Base-by-base conservation (phyloP, 2,329 filamentous ascomycete genomes). In the Colletotrichum trifolii region DNA sequence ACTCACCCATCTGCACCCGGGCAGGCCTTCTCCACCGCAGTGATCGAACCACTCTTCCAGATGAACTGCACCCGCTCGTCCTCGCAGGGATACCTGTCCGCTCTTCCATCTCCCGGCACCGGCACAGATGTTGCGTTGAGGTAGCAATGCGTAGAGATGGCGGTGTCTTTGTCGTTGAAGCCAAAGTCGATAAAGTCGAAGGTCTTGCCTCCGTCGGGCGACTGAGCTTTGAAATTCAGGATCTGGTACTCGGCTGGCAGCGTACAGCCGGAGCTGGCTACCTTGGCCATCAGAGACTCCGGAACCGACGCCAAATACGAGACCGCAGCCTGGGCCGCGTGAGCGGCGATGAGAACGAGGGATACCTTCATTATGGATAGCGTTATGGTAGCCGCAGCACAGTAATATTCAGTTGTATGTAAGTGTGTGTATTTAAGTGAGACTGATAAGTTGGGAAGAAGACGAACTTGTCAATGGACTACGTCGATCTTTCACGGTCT, bases 21-120 rank as follows among this genome's bases (percentile, higher is more conserved):
- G 70, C 83, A 86, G 12, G 79, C 74, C 35, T 74, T 74, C 74
- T 86, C 81, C 47, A 83, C 73, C 71, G 84, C 66, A n/a, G 76
- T 79, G 47, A 85, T 67, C 43, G 73, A 72, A 38, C 61, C 64
- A 38, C 72, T 69, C 48, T 75, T 58, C 75, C 75, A 85, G 67
- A 83, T 78, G 66, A 85, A 85, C 64, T 80, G 73, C 66, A 82
- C 73, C 8, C 72, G 57, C 1, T 54, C 9, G 69, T 82, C 71
- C 47, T 82, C 77, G 69, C 83, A 86, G 17, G 77, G 70, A 58
- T 77, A 85, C 42, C 82, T 74, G 9, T 76, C 70, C 2, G 75
- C 72, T 4, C 74, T 69, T 33, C 73, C 73, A 13, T 69, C 60
- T 5, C 73, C 69, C 47, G 70, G 73, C 25, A 77, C 72, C 8